Evolutionary conservation across 2,329 filamentous ascomycete genomes (phyloP), one percentile per base, ranked within the genome.

Genomic region (Beauveria sp.): DNA sequence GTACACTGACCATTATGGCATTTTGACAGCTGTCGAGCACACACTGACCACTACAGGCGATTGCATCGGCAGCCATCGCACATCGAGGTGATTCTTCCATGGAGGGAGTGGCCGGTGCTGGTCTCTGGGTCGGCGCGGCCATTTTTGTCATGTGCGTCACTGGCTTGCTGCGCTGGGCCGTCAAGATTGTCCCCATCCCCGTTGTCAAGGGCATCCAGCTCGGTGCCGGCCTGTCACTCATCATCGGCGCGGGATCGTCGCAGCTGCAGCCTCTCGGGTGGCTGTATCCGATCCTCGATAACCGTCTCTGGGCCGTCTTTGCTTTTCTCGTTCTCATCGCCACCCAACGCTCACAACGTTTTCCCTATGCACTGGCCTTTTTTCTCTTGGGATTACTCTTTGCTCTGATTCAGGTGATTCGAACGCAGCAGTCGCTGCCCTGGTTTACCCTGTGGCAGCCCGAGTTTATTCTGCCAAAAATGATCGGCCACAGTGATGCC

Each of bases 181-280:
- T 89, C 9, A 76, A 79, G n/a, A 79, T 86, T 16, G 88, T 96
- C 9, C 93, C 93, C 0, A 84, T 92, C 16, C 90, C 92, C 0
- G 89, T 97, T 0, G 87, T 97, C 58, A 96, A 96, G 71, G 93
- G 93, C 34, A 97, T 97, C 66, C 94, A 97, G 74, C 85, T 97
- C 53, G 93, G 93, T 43, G 93, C 93, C 5, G 93, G 93, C 1
- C 78, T 97, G 53, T 91, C 89, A 18, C 81, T 97, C 18, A 83
- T 92, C 59, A 81, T 96, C 61, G 89, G 90, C 14, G 90, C 91
- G 8, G 91, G 90, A 3, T 79, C 80, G 0, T 82, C 79, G 52
- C 80, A 96, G 62, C 79, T 94, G 14, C 78, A 81, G 20, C 84
- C 85, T 2, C 78, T 96, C 4, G 77, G 79, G 14, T 96, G 91